These are phyloP conservation scores for Gymnopus androsaceus DNA, from an alignment of 1,284 basidiomycete species.

Conservation along the genomic window DNA sequence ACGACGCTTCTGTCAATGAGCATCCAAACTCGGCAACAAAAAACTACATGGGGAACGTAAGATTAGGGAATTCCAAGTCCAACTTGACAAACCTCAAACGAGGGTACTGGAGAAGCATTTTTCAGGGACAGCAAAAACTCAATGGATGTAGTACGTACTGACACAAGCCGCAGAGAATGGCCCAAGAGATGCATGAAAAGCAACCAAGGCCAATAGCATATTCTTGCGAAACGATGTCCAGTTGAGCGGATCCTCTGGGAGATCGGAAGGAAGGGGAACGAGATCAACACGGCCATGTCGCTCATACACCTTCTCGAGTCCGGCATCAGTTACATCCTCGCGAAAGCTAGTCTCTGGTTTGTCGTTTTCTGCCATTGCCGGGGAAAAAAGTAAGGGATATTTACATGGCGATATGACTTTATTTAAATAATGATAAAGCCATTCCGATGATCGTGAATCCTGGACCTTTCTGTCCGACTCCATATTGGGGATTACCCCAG, in stretches of 20 bases:
- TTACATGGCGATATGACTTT: too few species aligned
- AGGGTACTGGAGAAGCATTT: neutral
- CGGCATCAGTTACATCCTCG: neutral
- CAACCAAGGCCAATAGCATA: neutral
- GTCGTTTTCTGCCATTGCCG: neutral
- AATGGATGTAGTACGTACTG: neutral
- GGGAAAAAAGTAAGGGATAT: neutral
- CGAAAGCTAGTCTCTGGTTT: neutral
- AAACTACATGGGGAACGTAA: neutral
- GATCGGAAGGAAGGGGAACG: conserved; percentile 4
- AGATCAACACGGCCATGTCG: conserved; percentile 5
- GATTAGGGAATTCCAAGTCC: neutral
- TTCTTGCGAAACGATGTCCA: conserved; percentile 8
- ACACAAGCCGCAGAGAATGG: conserved; percentile 4
- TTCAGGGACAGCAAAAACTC: neutral
- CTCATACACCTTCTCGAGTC: neutral
- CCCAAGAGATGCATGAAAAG: conserved; percentile 4
- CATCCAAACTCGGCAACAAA: neutral
- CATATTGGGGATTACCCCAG: too few species aligned
- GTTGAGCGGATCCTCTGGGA: conserved; percentile 2
- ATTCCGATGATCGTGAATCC: too few species aligned
- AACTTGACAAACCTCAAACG: conserved; percentile 1
- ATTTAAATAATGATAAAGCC: too few species aligned
- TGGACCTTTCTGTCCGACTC: too few species aligned
- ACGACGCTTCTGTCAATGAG: conserved; percentile 4